Conservation (phyloP, 805 yeast species). For the Wickerhamia fluorescens region DNA sequence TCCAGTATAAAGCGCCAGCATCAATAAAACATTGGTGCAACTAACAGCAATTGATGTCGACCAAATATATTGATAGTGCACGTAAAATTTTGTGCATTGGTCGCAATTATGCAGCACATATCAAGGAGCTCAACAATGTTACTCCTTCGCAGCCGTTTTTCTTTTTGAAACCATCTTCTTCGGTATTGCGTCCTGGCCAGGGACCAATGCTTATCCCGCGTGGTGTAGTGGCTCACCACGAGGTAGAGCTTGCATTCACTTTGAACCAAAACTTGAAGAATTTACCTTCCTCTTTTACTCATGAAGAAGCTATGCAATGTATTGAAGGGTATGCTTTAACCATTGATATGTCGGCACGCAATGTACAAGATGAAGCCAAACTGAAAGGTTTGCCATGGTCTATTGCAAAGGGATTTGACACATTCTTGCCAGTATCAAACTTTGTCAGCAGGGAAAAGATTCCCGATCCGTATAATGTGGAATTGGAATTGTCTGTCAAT, state of each 20-base stretch:
- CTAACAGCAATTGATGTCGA: too few species aligned
- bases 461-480: constrained; percentile 67
- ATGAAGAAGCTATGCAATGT: constrained; percentile 64
- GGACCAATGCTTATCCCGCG: constrained; percentile 83
- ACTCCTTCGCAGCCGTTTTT: constrained; percentile 85
- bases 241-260: constrained; percentile 82
- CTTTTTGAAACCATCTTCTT: constrained; percentile 83
- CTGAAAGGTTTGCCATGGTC: constrained; percentile 94
- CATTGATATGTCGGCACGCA: constrained; percentile 91
- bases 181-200: constrained; percentile 49
- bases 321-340: constrained; percentile 87
- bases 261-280: constrained; percentile 59
- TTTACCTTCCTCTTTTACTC: constrained; percentile 50
- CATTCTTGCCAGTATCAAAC: constrained; percentile 81
- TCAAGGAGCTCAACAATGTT: constrained; percentile 77
- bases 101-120: constrained; percentile 95
- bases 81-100: constrained; percentile 91
- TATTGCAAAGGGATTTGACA: constrained; percentile 94
- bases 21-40: too few species aligned
- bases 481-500: constrained; percentile 59
- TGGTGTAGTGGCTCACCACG: constrained; percentile 81
- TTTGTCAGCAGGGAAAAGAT: constrained; percentile 61
- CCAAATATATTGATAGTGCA: constrained; percentile 51
- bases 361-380: constrained; percentile 92
- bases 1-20: too few species aligned